These are phyloP conservation scores for Nymphaea colorata DNA, from an alignment of 164 flowering plant genomes.

Conservation along the genomic window DNA sequence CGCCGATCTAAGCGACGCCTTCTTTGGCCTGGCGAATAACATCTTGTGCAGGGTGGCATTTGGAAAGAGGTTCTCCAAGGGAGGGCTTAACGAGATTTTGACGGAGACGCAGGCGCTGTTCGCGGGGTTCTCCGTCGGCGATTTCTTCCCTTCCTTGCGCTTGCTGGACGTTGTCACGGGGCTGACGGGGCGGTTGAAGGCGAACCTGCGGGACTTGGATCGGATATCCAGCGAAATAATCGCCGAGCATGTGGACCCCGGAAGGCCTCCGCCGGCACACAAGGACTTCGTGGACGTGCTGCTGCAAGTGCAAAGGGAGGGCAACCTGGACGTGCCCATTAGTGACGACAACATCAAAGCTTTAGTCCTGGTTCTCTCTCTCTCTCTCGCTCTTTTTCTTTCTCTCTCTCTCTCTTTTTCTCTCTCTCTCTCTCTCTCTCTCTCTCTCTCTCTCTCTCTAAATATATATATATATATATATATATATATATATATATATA, in stretches of 20 bases:
- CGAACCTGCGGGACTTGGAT: slow-evolving; percentile 26
- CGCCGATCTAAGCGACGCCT: slow-evolving; percentile 1
- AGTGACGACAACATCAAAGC: slow-evolving; percentile 10
- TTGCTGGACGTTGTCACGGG: slow-evolving; percentile 38
- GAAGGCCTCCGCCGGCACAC: slow-evolving; percentile 5
- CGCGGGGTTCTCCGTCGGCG: slow-evolving; percentile 44
- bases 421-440: background rate
- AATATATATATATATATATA: background rate
- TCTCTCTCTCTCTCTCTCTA: background rate
- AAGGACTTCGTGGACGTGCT: slow-evolving; percentile 48
- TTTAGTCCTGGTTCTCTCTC: slow-evolving; percentile 6
- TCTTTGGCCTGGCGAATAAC: slow-evolving; percentile 1
- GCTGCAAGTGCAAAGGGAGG: slow-evolving; percentile 23
- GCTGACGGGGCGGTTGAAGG: slow-evolving; percentile 19
- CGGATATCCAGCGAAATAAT: slow-evolving; percentile 29
- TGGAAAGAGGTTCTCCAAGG: background rate
- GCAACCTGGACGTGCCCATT: background rate
- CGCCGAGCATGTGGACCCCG: slow-evolving; percentile 24
- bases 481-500: no score
- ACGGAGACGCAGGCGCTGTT: slow-evolving; percentile 38
- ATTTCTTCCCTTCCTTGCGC: slow-evolving; percentile 51
- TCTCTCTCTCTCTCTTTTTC: no score
- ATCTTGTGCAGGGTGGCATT: slow-evolving; percentile 6
- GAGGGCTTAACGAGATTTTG: slow-evolving; percentile 29
- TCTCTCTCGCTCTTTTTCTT: no score